Base-by-base conservation (phyloP, 2,329 filamentous ascomycete species). In the Arachnopeziza araneosa region DNA sequence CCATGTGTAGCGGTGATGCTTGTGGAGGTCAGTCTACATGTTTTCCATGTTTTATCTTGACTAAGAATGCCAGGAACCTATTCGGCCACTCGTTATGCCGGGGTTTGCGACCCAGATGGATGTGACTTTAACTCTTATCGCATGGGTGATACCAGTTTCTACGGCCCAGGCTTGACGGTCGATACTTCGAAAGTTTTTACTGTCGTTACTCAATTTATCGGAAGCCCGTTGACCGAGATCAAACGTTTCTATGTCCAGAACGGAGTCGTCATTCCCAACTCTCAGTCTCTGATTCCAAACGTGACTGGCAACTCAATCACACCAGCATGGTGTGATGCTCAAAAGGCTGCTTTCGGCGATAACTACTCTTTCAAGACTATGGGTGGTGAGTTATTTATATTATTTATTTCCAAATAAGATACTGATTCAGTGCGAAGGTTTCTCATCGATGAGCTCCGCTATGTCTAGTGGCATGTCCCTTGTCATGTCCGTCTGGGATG, bases 121-220 rank as follows among this genome's bases (percentile, higher is more conserved):
- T 86, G 83, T 63, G 83, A 85, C 67, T 84, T 82, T 77, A 84
- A 84, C 77, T 73, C 78, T 23, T 86, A 79, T 78, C 81, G 83
- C 66, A 78, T 82, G 76, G 83, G 83, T 54, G 77, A 81, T 70
- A 74, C 75, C 24, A 71, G 72, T 67, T 86, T 84, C 77, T 85
- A 80, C 71, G 83, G 83, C 48, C 74, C 78, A 0, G 80, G 78
- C 56, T 72, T 73, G 67, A 82, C 73, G 30, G 75, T 86, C 62
- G 77, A 84, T 69, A 83, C 80, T 57, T 77, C 69, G 55, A 74
- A 75, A 60, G 75, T 76, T 53, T 75, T 85, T 66, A 86, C 82
- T 6, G 81, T 86, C 6, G 78, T 84, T 30, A 85, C 82, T 8
- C 82, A 84, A 66, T 85, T 85, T 72, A 76, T 83, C 59, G 73